Conservation (phyloP, 306 rosid species). For the Alnus rubra region DNA sequence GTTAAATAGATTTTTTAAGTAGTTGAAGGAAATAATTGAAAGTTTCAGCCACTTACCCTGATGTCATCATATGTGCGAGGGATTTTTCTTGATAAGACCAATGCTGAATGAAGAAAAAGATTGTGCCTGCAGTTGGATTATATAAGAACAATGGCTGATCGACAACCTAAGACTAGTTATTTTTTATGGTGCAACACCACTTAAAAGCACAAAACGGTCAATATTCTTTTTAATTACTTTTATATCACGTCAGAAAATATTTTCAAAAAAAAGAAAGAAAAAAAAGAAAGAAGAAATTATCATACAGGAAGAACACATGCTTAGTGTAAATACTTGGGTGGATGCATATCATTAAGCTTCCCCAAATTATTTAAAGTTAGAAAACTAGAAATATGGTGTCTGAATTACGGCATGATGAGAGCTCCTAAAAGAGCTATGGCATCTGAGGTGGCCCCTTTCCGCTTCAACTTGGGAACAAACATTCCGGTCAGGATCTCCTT, state of each 20-base stretch:
- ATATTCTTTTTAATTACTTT: no score
- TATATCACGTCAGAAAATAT: no score
- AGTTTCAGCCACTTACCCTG: not conserved
- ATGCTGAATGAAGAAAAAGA: conserved; percentile 24
- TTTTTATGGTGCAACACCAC: no score
- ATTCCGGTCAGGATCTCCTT: conserved; percentile 5
- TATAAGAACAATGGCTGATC: no score
- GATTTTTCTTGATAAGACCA: conserved; percentile 21
- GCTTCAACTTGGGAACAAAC: conserved; percentile 16
- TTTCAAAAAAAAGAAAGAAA: no score
- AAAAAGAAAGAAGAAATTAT: no score
- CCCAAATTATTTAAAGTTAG: not conserved
- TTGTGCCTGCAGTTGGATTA: conserved; percentile 20
- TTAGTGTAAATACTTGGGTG: not conserved
- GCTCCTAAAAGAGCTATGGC: conserved; percentile 28
- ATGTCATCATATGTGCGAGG: conserved; percentile 11
- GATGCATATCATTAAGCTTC: not conserved
- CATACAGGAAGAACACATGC: no score
- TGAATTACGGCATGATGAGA: conserved; percentile 25
- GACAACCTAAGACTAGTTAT: no score
- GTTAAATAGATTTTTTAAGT: not conserved
- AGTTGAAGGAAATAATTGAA: not conserved
- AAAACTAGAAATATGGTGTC: not conserved
- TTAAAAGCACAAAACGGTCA: no score
- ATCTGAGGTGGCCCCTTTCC: not conserved